Conservation (phyloP, 352 stramenopile genomes). For the Phytophthora hybrid region DNA sequence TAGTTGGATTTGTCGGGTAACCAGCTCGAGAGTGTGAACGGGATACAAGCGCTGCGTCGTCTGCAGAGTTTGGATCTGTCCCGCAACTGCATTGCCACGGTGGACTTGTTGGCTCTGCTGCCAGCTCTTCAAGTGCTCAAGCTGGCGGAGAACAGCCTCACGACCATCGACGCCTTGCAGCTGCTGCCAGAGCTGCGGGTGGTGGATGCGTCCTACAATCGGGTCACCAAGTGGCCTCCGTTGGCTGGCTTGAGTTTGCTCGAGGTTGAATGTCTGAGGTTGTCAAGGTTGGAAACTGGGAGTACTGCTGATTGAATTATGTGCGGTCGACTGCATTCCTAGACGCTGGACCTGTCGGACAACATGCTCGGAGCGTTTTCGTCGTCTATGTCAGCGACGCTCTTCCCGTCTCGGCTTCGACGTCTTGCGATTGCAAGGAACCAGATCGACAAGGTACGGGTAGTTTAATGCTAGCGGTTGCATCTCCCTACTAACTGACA, state of each 20-base stretch:
- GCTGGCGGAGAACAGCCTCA: slow-evolving; percentile 66
- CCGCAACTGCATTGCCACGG: slow-evolving; percentile 54
- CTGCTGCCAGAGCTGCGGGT: slow-evolving; percentile 43
- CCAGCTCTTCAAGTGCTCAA: slow-evolving; percentile 57
- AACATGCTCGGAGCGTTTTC: slow-evolving; percentile 59
- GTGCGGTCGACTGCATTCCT: background rate
- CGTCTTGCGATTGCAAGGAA: slow-evolving; percentile 66
- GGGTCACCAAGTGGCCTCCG: slow-evolving; percentile 62
- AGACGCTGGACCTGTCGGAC: slow-evolving; percentile 71
- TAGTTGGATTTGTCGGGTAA: slow-evolving; percentile 75
- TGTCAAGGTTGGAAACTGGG: background rate
- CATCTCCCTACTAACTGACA: background rate
- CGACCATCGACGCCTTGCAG: slow-evolving; percentile 50
- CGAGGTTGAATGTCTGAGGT: slow-evolving; percentile 41
- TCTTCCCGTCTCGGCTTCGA: slow-evolving; percentile 55
- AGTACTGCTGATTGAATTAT: background rate
- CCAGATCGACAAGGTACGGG: slow-evolving; percentile 62
- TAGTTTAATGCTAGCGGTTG: background rate
- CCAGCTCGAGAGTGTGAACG: slow-evolving; percentile 57
- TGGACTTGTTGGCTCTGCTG: slow-evolving; percentile 55
- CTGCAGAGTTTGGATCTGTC: slow-evolving; percentile 62
- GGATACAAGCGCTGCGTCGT: slow-evolving; percentile 52
- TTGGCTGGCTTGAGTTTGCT: slow-evolving; percentile 47
- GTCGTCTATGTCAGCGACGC: slow-evolving; percentile 19
- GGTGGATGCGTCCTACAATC: slow-evolving; percentile 72